Evolutionary conservation across 352 stramenopile species (phyloP).

Genomic region (Phytophthora sp.): DNA sequence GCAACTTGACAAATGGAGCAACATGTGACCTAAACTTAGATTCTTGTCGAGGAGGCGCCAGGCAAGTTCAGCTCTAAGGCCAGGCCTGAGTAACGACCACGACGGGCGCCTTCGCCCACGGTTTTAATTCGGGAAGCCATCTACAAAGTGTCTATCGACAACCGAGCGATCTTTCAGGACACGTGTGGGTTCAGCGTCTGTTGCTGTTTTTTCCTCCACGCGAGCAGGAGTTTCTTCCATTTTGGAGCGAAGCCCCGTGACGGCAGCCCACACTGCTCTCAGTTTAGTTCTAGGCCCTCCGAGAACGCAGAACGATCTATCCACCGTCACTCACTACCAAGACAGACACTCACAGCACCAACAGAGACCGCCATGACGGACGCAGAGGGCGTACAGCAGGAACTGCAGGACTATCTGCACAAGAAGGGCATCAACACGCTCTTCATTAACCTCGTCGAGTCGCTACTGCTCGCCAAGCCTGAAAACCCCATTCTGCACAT

Average conservation of each 20-base stretch:
- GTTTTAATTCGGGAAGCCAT: conserved; percentile 16
- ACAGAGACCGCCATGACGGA: conserved; percentile 66
- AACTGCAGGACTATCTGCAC: conserved; percentile 92
- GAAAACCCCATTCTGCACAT: conserved; percentile 91
- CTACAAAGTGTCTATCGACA: conserved; percentile 1
- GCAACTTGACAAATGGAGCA: too few species aligned
- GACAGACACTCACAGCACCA: conserved; percentile 3
- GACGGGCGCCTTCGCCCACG: too few species aligned
- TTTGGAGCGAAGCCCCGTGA: conserved; percentile 33
- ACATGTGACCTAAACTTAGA: too few species aligned
- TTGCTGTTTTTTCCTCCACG: conserved; percentile 19
- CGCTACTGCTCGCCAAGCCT: conserved; percentile 87
- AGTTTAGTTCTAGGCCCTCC: conserved; percentile 30
- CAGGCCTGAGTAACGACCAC: too few species aligned
- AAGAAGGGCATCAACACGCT: conserved; percentile 93
- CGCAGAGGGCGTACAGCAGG: conserved; percentile 88
- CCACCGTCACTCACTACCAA: conserved; percentile 14
- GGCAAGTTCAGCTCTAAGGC: too few species aligned
- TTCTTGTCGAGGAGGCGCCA: too few species aligned
- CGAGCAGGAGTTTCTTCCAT: conserved; percentile 38
- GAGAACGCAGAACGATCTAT: neutral
- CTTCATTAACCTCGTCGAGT: conserved; percentile 93
- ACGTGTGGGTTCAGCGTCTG: conserved; percentile 29
- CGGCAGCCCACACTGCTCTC: conserved; percentile 21
- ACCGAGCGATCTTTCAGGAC: conserved; percentile 29